These are phyloP conservation scores for Sphaerosporella brunnea DNA, from an alignment of 495 filamentous ascomycete genomes.

Conservation along the genomic window DNA sequence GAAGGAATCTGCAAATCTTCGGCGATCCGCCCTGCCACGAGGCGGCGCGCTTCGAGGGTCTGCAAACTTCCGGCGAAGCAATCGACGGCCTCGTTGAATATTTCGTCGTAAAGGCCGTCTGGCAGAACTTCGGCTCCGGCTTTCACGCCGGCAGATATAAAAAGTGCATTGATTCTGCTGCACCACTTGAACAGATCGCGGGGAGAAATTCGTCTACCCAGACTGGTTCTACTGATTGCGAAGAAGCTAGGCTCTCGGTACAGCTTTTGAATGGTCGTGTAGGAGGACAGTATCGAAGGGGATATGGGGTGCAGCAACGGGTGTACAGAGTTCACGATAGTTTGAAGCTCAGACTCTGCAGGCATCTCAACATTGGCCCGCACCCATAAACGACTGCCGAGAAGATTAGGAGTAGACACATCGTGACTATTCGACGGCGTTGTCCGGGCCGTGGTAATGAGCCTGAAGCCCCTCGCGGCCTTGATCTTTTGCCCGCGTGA, in stretches of 20 bases:
- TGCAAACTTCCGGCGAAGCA: constrained; percentile 68
- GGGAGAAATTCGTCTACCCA: constrained; percentile 46
- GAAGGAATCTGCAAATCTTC: constrained; percentile 71
- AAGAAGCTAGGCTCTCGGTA: constrained; percentile 36
- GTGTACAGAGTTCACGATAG: constrained; percentile 52
- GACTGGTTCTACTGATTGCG: constrained; percentile 36
- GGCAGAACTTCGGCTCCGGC: constrained; percentile 57
- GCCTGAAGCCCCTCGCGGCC: constrained; percentile 64
- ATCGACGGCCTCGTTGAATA: constrained; percentile 80
- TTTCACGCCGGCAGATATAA: constrained; percentile 41
- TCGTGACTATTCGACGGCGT: constrained; percentile 27
- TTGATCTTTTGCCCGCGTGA: constrained; percentile 69
- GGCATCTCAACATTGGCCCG: constrained; percentile 50
- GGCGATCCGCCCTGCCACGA: constrained; percentile 51
- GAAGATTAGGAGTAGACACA: constrained; percentile 36
- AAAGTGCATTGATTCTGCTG: constrained; percentile 44
- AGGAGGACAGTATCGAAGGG: constrained; percentile 55
- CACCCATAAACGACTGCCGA: constrained; percentile 72
- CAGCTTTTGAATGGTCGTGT: constrained; percentile 42
- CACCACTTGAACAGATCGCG: constrained; percentile 86
- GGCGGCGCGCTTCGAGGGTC: constrained; percentile 40
- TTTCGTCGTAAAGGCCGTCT: constrained; percentile 56
- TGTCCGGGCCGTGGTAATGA: constrained; percentile 80
- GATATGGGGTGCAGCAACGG: constrained; percentile 53
- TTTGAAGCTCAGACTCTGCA: constrained; percentile 48